Conservation (phyloP, 805 yeast species). For the Nakazawaea siamensis region DNA sequence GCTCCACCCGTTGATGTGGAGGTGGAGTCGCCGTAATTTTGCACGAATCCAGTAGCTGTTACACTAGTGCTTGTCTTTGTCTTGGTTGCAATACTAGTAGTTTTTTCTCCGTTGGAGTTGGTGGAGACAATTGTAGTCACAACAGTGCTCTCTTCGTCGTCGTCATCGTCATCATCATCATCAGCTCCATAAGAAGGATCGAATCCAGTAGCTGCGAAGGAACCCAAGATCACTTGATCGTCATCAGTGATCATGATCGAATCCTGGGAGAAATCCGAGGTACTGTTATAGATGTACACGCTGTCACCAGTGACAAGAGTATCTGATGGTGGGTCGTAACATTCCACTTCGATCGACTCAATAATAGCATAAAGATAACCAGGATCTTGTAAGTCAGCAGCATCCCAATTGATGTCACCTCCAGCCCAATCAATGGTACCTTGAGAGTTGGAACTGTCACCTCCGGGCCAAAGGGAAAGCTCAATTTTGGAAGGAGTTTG, state of each 20-base stretch:
- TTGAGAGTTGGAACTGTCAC: conserved; percentile 38
- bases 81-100: conserved; percentile 10
- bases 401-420: conserved; percentile 78
- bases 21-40: conserved; percentile 17
- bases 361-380: conserved; percentile 79
- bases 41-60: conserved; percentile 28
- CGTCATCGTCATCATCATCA: conserved; percentile 10
- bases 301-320: conserved; percentile 34
- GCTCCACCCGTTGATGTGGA: conserved; percentile 11
- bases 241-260: conserved; percentile 50
- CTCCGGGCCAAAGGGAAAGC: conserved; percentile 76
- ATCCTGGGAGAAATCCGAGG: conserved; percentile 38
- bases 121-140: conserved; percentile 3
- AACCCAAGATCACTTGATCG: conserved; percentile 50
- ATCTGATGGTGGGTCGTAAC: conserved; percentile 66
- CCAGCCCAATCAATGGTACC: conserved; percentile 86
- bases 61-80: background rate
- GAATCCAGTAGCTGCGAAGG: conserved; percentile 57
- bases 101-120: conserved; percentile 7
- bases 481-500: conserved; percentile 72
- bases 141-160: background rate
- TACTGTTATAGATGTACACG: conserved; percentile 46
- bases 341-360: conserved; percentile 49
- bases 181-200: conserved; percentile 36
- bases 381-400: conserved; percentile 58